These are phyloP conservation scores for Rhodotorula toruloides DNA, from an alignment of 768 basidiomycete species.

Conservation along the genomic window DNA sequence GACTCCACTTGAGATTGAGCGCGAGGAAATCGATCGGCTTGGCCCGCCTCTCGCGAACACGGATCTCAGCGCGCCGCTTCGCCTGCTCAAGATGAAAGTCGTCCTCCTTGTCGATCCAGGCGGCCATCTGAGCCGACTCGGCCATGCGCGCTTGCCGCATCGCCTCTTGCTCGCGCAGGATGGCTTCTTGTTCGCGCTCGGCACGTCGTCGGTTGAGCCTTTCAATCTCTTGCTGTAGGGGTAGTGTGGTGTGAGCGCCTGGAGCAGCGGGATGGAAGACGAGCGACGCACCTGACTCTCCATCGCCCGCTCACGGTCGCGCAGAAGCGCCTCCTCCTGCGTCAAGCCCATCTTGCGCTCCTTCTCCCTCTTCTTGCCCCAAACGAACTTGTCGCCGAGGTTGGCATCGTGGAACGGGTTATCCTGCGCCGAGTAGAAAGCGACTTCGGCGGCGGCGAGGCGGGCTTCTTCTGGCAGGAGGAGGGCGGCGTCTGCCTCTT, in stretches of 20 bases:
- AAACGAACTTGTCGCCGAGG: constrained; percentile 90
- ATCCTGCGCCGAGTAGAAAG: constrained; percentile 91
- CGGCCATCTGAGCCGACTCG: constrained; percentile 95
- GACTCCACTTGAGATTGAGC: constrained; percentile 88
- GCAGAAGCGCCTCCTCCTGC: constrained; percentile 67
- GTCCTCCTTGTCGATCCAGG: constrained; percentile 95
- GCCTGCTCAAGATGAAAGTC: constrained; percentile 97
- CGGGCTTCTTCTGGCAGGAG: constrained; percentile 60
- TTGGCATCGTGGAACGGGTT: constrained; percentile 99
- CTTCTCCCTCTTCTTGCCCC: constrained; percentile 98
- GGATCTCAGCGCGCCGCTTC: constrained; percentile 78
- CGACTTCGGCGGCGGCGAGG: constrained; percentile 79
- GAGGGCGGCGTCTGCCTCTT: constrained; percentile 49
- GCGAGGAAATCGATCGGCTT: constrained; percentile 98
- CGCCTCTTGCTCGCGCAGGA: constrained; percentile 86
- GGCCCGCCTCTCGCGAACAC: constrained; percentile 90
- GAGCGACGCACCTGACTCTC: constrained; percentile 63
- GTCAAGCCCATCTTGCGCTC: constrained; percentile 82
- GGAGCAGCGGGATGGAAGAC: no score
- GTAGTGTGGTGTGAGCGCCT: neutral
- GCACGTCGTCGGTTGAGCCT: constrained; percentile 81
- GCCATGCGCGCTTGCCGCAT: constrained; percentile 77
- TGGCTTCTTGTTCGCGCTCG: constrained; percentile 83
- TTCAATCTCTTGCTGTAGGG: constrained; percentile 70
- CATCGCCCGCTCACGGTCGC: constrained; percentile 71